Base-by-base conservation (phyloP, 1,284 basidiomycete species). In the Pholiota adiposa region DNA sequence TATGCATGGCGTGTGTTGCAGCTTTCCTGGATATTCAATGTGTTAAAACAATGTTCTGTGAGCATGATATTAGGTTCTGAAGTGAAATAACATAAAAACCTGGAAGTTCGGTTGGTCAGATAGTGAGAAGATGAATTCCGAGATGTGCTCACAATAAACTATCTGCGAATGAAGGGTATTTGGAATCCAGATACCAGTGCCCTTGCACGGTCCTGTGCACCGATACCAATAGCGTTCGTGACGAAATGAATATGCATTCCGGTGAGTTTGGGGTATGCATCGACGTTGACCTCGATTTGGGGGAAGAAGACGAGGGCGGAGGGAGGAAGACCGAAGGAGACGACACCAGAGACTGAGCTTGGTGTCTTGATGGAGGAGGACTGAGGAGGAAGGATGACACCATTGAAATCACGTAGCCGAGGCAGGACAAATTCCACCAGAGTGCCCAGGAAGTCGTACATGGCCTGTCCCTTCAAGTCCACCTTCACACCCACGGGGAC, bases 381-480 rank as follows among this genome's bases (percentile, higher is more conserved):
- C 33, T 85, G 75, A 41, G 92, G 82, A 58, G 92, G 88, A 60
- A 96, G 78, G 3, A 83, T 72, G 62, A 99, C 75, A 23, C 97
- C 97, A 6, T 83, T 81, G 79, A 96, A 99, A 67, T 97, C 96
- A 68, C 96, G 86, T 64, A 98, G 75, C 21, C 97, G 87, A 2
- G 97, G 97, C 21, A 98, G 80, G 54, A 99, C 97, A 72, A 98
- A 98, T 68, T 98, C 96, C 67, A 89, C 87, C 66, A 99, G 85
- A 6, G 87, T 88, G 63, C 90, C 88, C 61, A 99, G 79, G 75
- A 99, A 98, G 68, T 95, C 91, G 80, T 94, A 98, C 90, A 98
- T 98, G 63, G 89, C 86, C 52, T 92, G 89, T 8, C 95, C 96
- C 69, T 87, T 88, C 65, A 99, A 77, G 69, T 94, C 92, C 63